Conservation (phyloP, 164 flowering plant genomes). For the Annona squamosa region DNA sequence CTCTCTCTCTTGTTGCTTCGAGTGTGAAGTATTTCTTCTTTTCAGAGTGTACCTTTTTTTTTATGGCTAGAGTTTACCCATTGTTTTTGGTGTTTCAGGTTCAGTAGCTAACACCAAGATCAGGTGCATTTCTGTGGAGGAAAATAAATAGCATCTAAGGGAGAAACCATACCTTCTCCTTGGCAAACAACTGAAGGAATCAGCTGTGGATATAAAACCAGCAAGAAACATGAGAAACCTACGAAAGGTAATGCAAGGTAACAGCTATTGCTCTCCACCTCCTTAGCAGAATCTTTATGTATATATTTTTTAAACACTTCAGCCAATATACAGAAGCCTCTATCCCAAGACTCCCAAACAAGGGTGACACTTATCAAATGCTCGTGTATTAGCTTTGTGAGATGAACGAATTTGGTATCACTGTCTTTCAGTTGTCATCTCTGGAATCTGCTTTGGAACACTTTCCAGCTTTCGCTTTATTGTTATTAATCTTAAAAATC, state of each 20-base stretch:
- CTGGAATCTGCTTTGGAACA: conserved; percentile 40
- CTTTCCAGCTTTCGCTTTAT: no score
- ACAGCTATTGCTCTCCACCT: conserved; percentile 2
- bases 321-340: neutral
- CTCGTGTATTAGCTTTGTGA: neutral
- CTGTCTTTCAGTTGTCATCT: conserved; percentile 6
- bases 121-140: neutral
- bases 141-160: neutral
- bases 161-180: conserved; percentile 49
- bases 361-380: conserved; percentile 13
- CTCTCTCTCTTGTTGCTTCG: neutral
- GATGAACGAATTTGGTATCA: neutral
- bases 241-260: conserved; percentile 28
- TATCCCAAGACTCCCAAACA: conserved; percentile 9
- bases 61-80: no score
- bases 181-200: conserved; percentile 43
- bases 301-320: neutral
- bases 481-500: no score
- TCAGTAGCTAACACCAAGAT: neutral
- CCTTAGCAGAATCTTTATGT: conserved; percentile 7
- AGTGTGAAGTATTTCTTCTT: neutral
- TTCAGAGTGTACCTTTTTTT: neutral
- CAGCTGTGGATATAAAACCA: conserved; percentile 33
- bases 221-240: conserved; percentile 27
- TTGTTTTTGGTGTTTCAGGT: neutral